Percentiles rank a stretch among this genome's conserved stretches.
Evolutionary conservation across 129 eudicot genomes (phyloP).

Genomic region (Centella asiatica): DNA sequence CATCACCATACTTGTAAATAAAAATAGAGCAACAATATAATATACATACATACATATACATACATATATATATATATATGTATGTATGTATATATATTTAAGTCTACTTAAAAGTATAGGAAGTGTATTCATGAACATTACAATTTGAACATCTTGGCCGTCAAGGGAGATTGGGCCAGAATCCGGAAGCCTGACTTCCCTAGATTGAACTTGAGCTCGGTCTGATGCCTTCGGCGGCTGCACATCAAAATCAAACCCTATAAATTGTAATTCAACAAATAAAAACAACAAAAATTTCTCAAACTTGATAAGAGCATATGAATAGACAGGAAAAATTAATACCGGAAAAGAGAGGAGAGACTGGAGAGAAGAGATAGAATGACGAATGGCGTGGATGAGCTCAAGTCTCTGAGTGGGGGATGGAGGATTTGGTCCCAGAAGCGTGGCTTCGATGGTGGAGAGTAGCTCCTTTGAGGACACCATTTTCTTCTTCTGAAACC

Average conservation of each 20-base stretch:
- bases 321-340: neutral
- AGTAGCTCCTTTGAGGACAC: constrained; percentile 76
- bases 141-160: constrained; percentile 97
- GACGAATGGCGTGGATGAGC: constrained; percentile 77
- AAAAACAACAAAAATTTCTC: neutral
- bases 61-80: too few relatives aligned
- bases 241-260: constrained; percentile 13
- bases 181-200: constrained; percentile 91
- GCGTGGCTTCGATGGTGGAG: constrained; percentile 52
- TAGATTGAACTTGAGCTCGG: constrained; percentile 77
- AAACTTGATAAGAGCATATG: neutral
- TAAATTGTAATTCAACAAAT: constrained; percentile 4
- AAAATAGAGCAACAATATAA: too few relatives aligned
- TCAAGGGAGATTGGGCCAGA: constrained; percentile 75
- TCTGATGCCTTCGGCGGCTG: constrained; percentile 88
- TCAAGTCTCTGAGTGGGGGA: constrained; percentile 69
- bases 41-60: too few relatives aligned
- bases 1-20: too few relatives aligned
- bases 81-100: too few relatives aligned
- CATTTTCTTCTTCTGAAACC: constrained; percentile 28
- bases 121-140: constrained; percentile 45
- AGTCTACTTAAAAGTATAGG: too few relatives aligned
- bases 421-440: constrained; percentile 55
- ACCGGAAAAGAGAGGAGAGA: constrained; percentile 72
- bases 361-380: constrained; percentile 54